Evolutionary conservation across 2,329 filamentous ascomycete genomes (phyloP), one percentile per base, ranked within the genome.

Genomic region (Sphaceloma murrayae): DNA sequence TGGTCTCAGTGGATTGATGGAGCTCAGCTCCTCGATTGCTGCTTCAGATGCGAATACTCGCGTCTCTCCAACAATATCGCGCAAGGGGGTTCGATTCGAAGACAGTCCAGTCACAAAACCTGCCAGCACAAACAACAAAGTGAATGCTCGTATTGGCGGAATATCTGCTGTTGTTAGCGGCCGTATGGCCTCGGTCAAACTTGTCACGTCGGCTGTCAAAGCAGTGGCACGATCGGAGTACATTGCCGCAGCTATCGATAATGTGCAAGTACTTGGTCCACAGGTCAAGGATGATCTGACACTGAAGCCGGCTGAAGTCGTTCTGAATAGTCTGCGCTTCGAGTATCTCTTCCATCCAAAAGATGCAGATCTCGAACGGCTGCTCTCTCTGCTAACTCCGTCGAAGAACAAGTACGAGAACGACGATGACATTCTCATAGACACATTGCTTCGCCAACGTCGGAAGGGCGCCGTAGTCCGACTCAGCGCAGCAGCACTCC

Each of bases 371-470:
- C 69, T 98, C 0, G 82, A 88, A 55, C 77, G 80, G 24, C 71
- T 98, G 1, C 67, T 98, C 0, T 81, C 84, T 43, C 72, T 98
- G 42, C 84, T 98, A 45, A 94, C 84, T 5, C 93, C 91, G 0
- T 94, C 88, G 0, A 91, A 87, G 51, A 79, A 91, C 60, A 86
- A 88, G 51, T 95, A 91, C 54, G 81, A 89, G 49, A 78, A 80
- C 34, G 84, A 93, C 48, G 86, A 95, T 54, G 89, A 96, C 55
- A 94, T 98, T 48, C 80, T 98, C 70, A 76, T 98, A 16, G 89
- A 96, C 54, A 95, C 86, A 0, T 70, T 98, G 1, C 66, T 96
- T 10, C 75, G 85, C 16, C 91, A 98, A 60, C 73, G 91, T 48
- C 75, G 81, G 43, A 89, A 95, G 62, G 91, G 89, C 0, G 80